A percentile compares a stretch with the other conserved stretches of the same genome.
phyloP scores from a whole-genome alignment of 2,329 filamentous ascomycete genomes.

The Botrytis paeoniae region DNA sequence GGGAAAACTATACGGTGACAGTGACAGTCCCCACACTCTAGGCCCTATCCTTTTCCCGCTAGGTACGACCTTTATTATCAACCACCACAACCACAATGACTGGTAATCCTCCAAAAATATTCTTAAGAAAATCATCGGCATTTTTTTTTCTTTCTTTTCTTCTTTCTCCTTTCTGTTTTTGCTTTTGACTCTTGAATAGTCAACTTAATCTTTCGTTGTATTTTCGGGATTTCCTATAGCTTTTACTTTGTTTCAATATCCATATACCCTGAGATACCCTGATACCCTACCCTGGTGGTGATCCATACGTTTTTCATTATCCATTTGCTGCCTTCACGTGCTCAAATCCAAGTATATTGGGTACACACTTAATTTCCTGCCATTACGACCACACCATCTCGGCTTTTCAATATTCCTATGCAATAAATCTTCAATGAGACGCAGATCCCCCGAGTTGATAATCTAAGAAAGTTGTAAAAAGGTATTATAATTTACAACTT shows the following conservation, averaged over 20 bases:
- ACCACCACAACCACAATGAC: slow-evolving; percentile 8
- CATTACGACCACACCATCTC: slow-evolving; percentile 19
- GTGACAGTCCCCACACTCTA: slow-evolving; percentile 31
- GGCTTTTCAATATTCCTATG: slow-evolving; percentile 15
- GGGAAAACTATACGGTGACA: slow-evolving; percentile 27
- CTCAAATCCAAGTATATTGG: slow-evolving; percentile 28
- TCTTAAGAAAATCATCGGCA: slow-evolving; percentile 10
- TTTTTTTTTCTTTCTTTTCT: slow-evolving; percentile 5
- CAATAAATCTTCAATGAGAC: slow-evolving; percentile 20
- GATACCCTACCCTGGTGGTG: slow-evolving; percentile 33
- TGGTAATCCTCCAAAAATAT: slow-evolving; percentile 7
- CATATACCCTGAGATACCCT: slow-evolving; percentile 19
- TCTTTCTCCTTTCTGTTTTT: slow-evolving; percentile 24
- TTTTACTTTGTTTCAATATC: slow-evolving; percentile 1
- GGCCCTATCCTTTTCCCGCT: slow-evolving; percentile 23
- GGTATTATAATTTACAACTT: background rate
- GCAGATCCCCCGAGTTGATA: slow-evolving; percentile 5
- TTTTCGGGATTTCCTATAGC: slow-evolving; percentile 24
- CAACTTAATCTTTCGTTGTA: slow-evolving; percentile 10
- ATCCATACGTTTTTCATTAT: slow-evolving; percentile 26
- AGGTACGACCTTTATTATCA: slow-evolving; percentile 19
- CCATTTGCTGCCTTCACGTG: slow-evolving; percentile 27
- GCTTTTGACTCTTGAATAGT: slow-evolving; percentile 14
- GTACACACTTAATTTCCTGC: slow-evolving; percentile 25
- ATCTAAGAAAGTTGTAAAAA: background rate